Evolutionary conservation across 768 basidiomycete species (phyloP).

Genomic region (Macrolepiota fuliginosa): DNA sequence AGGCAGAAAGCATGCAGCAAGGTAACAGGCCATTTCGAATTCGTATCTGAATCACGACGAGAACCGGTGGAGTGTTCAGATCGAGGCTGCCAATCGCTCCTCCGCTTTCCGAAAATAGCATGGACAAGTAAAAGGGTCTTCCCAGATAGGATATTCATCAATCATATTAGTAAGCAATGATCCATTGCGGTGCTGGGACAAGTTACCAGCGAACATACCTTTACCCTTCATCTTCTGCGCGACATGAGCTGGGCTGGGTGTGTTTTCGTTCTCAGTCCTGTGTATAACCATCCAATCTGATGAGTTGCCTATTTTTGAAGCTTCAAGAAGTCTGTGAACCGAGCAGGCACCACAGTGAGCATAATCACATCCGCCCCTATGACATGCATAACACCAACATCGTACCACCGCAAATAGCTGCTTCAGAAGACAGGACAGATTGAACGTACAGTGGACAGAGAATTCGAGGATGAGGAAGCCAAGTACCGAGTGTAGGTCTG

Average conservation of each 20-base stretch:
- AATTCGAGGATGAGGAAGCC: constrained; percentile 90
- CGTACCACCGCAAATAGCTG: constrained; percentile 46
- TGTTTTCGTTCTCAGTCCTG: constrained; percentile 10
- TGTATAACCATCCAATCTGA: background rate
- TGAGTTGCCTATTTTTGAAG: constrained; percentile 33
- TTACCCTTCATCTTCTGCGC: background rate
- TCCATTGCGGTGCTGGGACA: background rate
- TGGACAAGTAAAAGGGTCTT: background rate
- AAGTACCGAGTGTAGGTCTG: constrained; percentile 80
- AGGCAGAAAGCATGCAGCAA: background rate
- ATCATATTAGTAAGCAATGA: constrained; percentile 7
- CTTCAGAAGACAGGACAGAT: constrained; percentile 99
- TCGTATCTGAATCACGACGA: background rate
- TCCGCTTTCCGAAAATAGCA: constrained; percentile 5
- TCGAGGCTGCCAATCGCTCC: constrained; percentile 6
- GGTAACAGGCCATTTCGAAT: background rate
- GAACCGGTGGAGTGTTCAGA: background rate
- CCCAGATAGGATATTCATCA: background rate
- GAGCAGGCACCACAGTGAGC: constrained; percentile 85
- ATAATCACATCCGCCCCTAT: constrained; percentile 8
- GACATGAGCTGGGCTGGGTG: constrained; percentile 61
- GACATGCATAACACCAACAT: constrained; percentile 11
- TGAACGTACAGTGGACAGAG: constrained; percentile 90
- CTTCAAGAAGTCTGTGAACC: constrained; percentile 91
- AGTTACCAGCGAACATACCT: background rate